Evolutionary conservation across 805 yeast genomes (phyloP).

Genomic region (Kazachstania psychrophila): DNA sequence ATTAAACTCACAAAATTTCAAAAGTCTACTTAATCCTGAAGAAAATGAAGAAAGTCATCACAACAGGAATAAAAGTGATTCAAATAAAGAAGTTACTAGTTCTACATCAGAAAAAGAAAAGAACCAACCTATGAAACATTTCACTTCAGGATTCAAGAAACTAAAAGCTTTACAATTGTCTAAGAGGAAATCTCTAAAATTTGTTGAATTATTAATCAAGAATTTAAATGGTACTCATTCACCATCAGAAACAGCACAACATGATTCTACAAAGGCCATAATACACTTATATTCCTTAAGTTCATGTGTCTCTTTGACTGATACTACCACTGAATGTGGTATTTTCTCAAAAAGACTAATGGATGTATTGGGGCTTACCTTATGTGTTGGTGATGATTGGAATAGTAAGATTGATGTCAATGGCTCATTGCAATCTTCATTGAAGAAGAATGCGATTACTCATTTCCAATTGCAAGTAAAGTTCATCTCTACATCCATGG

Average conservation of each 20-base stretch:
- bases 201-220: slow-evolving; percentile 18
- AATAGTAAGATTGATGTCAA: slow-evolving; percentile 11
- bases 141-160: slow-evolving; percentile 22
- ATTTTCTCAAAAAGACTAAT: slow-evolving; percentile 17
- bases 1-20: slow-evolving; percentile 18
- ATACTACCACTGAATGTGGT: slow-evolving; percentile 11
- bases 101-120: slow-evolving; percentile 8
- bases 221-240: slow-evolving; percentile 20
- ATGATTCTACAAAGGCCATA: slow-evolving; percentile 20
- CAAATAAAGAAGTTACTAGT: too few species aligned
- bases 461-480: slow-evolving; percentile 20
- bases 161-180: slow-evolving; percentile 14
- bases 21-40: slow-evolving; percentile 14
- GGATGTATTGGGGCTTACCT: slow-evolving; percentile 13
- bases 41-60: neutral
- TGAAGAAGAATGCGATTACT: slow-evolving; percentile 4
- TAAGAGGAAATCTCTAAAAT: slow-evolving; percentile 17
- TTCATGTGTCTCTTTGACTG: slow-evolving; percentile 14
- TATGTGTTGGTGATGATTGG: slow-evolving; percentile 19
- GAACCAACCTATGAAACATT: slow-evolving; percentile 9
- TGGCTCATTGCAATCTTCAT: slow-evolving; percentile 5
- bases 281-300: slow-evolving; percentile 15
- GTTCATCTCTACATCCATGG: slow-evolving; percentile 24
- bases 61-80: neutral
- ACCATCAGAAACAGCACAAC: slow-evolving; percentile 19